These are phyloP conservation scores for Sechiopsis laciniata DNA, from an alignment of 306 rosid species.

Conservation along the genomic window DNA sequence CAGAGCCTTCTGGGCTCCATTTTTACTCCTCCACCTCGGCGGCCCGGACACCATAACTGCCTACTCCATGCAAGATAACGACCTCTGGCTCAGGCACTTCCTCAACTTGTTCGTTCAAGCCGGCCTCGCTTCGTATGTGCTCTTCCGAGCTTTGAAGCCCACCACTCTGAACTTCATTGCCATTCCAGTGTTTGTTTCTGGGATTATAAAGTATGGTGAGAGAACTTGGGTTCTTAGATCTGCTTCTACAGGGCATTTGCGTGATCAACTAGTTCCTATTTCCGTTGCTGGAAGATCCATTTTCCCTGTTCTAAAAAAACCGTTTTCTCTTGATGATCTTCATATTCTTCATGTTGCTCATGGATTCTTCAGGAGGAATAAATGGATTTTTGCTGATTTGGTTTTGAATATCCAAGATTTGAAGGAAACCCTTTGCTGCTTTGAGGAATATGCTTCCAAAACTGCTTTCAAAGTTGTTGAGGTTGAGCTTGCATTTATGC, in stretches of 20 bases:
- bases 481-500: slow-evolving; percentile 44
- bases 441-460: background rate
- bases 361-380: slow-evolving; percentile 26
- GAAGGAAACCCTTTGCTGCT: slow-evolving; percentile 20
- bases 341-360: slow-evolving; percentile 18
- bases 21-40: background rate
- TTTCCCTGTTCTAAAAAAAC: background rate
- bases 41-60: background rate
- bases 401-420: slow-evolving; percentile 35
- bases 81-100: background rate
- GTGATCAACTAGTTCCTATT: background rate
- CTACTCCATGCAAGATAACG: background rate
- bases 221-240: background rate
- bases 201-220: background rate
- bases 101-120: background rate
- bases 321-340: background rate
- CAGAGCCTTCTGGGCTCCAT: background rate
- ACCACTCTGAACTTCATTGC: background rate
- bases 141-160: background rate
- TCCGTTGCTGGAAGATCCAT: background rate
- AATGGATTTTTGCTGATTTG: slow-evolving; percentile 41
- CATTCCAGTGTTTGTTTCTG: background rate
- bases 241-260: background rate
- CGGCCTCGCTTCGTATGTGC: background rate
- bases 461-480: slow-evolving; percentile 32